These are phyloP conservation scores for Arabidopsis lyrata DNA, from an alignment of 441 rosid genomes.

Conservation along the genomic window DNA sequence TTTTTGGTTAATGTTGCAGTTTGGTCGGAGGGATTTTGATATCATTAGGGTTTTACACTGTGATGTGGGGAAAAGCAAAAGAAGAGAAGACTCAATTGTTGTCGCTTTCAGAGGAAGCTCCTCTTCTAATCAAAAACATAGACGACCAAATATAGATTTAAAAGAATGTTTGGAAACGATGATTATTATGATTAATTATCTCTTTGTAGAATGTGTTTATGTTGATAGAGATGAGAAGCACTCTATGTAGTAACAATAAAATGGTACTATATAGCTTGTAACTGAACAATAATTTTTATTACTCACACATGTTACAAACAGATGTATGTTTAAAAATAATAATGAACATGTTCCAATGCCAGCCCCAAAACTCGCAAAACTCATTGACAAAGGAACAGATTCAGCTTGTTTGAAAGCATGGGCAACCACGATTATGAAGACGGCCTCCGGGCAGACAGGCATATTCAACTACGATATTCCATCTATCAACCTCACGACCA, in stretches of 20 bases:
- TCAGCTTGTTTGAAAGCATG: no score
- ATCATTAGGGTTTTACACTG: constrained; percentile 19
- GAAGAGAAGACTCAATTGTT: constrained; percentile 9
- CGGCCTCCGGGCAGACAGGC: no score
- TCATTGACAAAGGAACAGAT: no score
- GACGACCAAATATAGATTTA: neutral
- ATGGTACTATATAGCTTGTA: neutral
- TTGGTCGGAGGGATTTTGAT: constrained; percentile 25
- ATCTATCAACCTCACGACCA: no score
- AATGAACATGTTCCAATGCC: no score
- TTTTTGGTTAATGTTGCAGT: constrained; percentile 21
- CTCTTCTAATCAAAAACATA: neutral
- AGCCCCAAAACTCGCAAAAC: no score
- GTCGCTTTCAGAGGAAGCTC: neutral
- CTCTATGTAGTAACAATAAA: neutral
- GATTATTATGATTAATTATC: no score
- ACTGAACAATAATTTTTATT: neutral
- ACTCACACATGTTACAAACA: no score
- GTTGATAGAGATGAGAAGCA: neutral
- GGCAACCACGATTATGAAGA: no score
- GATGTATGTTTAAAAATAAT: no score
- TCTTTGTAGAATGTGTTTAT: neutral
- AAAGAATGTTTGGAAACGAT: neutral
- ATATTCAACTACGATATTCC: no score
- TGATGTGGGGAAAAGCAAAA: constrained; percentile 14